A percentile compares a stretch with the other conserved stretches of the same genome.
phyloP scores from a whole-genome alignment of 441 rosid genomes.

The Pelargonium fulgidum region DNA sequence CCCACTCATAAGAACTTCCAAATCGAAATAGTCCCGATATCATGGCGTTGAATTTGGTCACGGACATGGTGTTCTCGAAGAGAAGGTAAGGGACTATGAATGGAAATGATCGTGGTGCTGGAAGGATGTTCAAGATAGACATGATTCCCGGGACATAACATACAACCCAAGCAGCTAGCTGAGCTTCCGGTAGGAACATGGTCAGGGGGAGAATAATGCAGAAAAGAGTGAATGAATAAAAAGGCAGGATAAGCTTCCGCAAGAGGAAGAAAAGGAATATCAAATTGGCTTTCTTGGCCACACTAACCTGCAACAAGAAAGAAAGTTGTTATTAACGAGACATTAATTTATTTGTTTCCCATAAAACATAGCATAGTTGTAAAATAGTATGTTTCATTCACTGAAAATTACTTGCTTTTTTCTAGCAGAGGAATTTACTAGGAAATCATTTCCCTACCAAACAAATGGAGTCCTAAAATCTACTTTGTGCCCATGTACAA shows the following conservation, averaged over 20 bases:
- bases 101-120: slow-evolving; percentile 78
- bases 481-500: too few species aligned
- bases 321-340: slow-evolving; percentile 4
- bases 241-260: slow-evolving; percentile 80
- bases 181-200: slow-evolving; percentile 84
- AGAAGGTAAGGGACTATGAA: slow-evolving; percentile 81
- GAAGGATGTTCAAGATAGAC: slow-evolving; percentile 77
- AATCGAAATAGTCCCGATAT: slow-evolving; percentile 71
- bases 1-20: slow-evolving; percentile 85
- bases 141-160: slow-evolving; percentile 73
- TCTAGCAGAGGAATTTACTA: not conserved
- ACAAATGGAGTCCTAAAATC: too few species aligned
- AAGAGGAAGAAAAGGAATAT: slow-evolving; percentile 80
- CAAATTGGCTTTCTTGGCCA: slow-evolving; percentile 73
- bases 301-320: slow-evolving; percentile 47
- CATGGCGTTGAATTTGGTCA: slow-evolving; percentile 93
- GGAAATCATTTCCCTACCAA: not conserved
- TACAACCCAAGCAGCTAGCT: slow-evolving; percentile 85
- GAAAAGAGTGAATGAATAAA: slow-evolving; percentile 87
- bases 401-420: not conserved
- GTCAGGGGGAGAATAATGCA: slow-evolving; percentile 80
- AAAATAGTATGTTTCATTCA: not conserved
- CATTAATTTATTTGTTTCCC: not conserved
- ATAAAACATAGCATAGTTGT: not conserved
- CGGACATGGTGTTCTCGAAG: slow-evolving; percentile 92